These are phyloP conservation scores for Pilobolus umbonatus DNA, from an alignment of 192 early-diverging fungal species.

Conservation along the genomic window DNA sequence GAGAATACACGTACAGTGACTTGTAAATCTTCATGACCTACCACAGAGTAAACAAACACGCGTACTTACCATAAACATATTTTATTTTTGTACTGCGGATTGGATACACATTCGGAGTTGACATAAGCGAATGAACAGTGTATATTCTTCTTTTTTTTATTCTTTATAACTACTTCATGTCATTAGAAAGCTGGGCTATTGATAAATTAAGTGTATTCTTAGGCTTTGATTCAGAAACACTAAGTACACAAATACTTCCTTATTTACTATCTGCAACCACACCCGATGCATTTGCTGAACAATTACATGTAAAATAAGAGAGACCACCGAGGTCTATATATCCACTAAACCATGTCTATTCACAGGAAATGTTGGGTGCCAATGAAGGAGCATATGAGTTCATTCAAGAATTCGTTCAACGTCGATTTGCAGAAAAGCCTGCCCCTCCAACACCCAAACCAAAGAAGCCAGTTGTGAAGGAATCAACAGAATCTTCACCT, in stretches of 20 bases:
- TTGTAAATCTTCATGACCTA: too few species aligned
- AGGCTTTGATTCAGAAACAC: slow-evolving; percentile 34
- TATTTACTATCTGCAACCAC: slow-evolving; percentile 31
- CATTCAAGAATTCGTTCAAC: slow-evolving; percentile 29
- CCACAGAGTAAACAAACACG: too few species aligned
- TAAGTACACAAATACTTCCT: slow-evolving; percentile 31
- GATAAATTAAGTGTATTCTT: slow-evolving; percentile 35
- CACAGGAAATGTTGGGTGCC: slow-evolving; percentile 27
- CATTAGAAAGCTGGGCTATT: slow-evolving; percentile 28
- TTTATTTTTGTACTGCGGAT: too few species aligned
- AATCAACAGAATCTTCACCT: not conserved
- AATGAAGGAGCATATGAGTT: slow-evolving; percentile 22
- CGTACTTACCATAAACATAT: too few species aligned
- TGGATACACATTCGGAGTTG: too few species aligned
- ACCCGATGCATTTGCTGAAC: slow-evolving; percentile 20
- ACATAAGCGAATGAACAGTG: too few species aligned
- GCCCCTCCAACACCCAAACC: slow-evolving; percentile 1
- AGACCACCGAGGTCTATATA: not conserved
- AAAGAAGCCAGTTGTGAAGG: slow-evolving; percentile 1
- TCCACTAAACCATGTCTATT: not conserved
- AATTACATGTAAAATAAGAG: slow-evolving; percentile 24
- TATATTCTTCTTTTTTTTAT: too few species aligned
- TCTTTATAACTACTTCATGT: not conserved
- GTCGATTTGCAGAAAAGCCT: slow-evolving; percentile 21
- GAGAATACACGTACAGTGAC: too few species aligned